Conservation (phyloP, 2,329 filamentous ascomycete genomes). For the Xylaria sp. region DNA sequence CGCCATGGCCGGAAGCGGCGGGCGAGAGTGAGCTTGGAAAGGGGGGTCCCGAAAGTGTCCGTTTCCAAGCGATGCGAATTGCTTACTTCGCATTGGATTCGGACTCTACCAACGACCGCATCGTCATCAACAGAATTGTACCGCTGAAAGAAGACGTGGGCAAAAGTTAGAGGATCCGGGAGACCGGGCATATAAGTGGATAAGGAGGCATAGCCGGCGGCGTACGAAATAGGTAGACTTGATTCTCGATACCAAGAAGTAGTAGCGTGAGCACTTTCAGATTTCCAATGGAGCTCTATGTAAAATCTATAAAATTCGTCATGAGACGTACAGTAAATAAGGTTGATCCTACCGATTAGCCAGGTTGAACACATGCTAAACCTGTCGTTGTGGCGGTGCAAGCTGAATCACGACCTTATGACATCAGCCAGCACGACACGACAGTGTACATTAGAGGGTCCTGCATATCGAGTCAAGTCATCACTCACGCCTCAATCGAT, state of each 20-base stretch:
- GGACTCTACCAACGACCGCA: conserved; percentile 76
- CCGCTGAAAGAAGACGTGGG: conserved; percentile 85
- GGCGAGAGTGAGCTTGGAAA: conserved; percentile 67
- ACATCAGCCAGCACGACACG: conserved; percentile 2
- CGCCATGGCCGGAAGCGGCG: conserved; percentile 80
- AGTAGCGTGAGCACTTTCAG: background rate
- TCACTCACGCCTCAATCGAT: background rate
- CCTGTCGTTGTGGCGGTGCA: conserved; percentile 20
- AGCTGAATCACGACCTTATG: conserved; percentile 6
- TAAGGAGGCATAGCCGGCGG: background rate
- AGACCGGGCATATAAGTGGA: background rate
- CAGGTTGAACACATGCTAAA: background rate
- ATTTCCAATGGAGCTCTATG: background rate
- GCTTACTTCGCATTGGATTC: conserved; percentile 83
- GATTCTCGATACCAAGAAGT: background rate
- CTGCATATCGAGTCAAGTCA: background rate
- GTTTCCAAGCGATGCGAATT: conserved; percentile 90
- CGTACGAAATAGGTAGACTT: background rate
- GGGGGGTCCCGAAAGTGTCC: conserved; percentile 71
- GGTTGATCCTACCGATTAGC: no score
- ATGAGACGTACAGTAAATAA: no score
- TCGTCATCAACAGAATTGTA: conserved; percentile 90
- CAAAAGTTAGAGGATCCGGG: conserved; percentile 50
- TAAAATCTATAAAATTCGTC: background rate
- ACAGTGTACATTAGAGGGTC: no score